These are phyloP conservation scores for Xylariaceae sp. DNA, from an alignment of 2,329 filamentous ascomycete species.

Conservation along the genomic window DNA sequence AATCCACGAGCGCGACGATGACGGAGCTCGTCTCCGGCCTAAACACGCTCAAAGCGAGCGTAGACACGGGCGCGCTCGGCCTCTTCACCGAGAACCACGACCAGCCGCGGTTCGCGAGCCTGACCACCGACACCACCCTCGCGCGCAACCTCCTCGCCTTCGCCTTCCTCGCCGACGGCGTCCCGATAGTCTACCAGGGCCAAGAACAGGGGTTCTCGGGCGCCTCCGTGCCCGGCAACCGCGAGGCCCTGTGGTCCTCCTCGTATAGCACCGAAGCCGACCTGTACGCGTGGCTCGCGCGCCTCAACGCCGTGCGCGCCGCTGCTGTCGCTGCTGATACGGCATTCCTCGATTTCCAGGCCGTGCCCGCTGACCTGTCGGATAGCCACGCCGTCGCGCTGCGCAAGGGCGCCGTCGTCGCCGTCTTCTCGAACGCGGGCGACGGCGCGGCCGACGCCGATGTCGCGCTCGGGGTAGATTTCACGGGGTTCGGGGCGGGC, in stretches of 20 bases:
- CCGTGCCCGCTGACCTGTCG: conserved; percentile 41
- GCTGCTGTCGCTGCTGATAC: conserved; percentile 42
- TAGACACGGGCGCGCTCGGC: conserved; percentile 49
- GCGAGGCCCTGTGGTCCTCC: conserved; percentile 62
- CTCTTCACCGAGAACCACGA: conserved; percentile 65
- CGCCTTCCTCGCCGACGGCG: conserved; percentile 62
- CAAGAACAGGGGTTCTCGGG: conserved; percentile 63
- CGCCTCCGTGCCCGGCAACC: conserved; percentile 52
- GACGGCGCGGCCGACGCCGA: conserved; percentile 35
- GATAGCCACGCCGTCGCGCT: conserved; percentile 48
- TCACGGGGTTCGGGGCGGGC: conserved; percentile 42
- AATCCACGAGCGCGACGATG: conserved; percentile 35
- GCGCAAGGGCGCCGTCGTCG: conserved; percentile 48
- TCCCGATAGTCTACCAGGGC: conserved; percentile 68
- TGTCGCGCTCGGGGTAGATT: conserved; percentile 39
- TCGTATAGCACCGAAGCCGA: conserved; percentile 45
- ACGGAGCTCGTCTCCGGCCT: conserved; percentile 40
- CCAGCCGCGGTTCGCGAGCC: conserved; percentile 54
- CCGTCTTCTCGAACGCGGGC: conserved; percentile 46
- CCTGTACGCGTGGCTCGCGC: conserved; percentile 49
- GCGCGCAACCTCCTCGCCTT: conserved; percentile 65
- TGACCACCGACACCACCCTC: conserved; percentile 55
- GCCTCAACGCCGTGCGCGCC: conserved; percentile 54
- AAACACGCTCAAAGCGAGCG: conserved; percentile 26
- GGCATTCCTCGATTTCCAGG: conserved; percentile 44